Evolutionary conservation across 805 yeast species (phyloP).

Genomic region (Priceomyces medius): DNA sequence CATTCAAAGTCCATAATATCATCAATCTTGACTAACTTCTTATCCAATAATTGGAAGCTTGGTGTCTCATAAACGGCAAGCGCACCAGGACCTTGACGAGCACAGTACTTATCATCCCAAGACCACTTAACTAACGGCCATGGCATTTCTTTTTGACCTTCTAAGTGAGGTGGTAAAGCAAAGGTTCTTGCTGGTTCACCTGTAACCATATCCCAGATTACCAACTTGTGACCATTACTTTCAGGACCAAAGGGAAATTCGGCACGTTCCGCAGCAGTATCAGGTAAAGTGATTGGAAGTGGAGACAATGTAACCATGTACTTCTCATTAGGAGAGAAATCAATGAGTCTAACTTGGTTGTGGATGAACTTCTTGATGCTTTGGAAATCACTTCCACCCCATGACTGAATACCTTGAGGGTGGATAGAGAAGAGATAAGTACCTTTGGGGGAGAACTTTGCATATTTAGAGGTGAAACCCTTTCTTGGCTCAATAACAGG

Average conservation of each 20-base stretch:
- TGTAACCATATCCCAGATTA: constrained; percentile 86
- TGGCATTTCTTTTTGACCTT: constrained; percentile 65
- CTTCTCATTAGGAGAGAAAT: constrained; percentile 90
- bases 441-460: constrained; percentile 92
- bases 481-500: constrained; percentile 73
- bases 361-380: constrained; percentile 78
- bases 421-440: constrained; percentile 83
- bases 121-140: constrained; percentile 99
- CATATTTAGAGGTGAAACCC: constrained; percentile 84
- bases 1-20: constrained; percentile 90
- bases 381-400: constrained; percentile 87
- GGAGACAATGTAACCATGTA: constrained; percentile 89
- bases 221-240: constrained; percentile 89
- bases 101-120: constrained; percentile 86
- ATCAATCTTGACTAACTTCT: constrained; percentile 77
- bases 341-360: constrained; percentile 84
- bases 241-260: constrained; percentile 81
- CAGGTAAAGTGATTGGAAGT: constrained; percentile 71
- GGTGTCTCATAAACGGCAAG: constrained; percentile 85
- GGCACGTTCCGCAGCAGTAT: constrained; percentile 58
- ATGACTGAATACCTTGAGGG: constrained; percentile 90
- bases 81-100: constrained; percentile 91
- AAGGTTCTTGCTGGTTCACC: constrained; percentile 86
- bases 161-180: constrained; percentile 78
- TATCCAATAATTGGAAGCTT: constrained; percentile 77